These are phyloP conservation scores for Lentinula aciculospora DNA, from an alignment of 768 basidiomycete genomes.

Conservation along the genomic window DNA sequence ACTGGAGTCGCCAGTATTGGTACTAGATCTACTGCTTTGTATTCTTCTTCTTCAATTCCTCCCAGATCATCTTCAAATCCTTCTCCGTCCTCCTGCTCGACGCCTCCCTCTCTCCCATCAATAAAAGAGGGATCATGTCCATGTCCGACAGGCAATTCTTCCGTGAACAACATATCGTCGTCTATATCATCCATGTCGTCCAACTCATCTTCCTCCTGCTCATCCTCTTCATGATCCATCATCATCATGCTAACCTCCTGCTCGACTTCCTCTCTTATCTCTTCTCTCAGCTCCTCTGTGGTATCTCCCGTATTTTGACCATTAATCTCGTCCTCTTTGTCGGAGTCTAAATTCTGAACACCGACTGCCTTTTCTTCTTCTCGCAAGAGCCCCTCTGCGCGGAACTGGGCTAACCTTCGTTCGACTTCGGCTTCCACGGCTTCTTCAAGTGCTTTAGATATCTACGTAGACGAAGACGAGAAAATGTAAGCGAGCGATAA, in stretches of 20 bases:
- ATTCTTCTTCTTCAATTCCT: neutral
- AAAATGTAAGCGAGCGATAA: neutral
- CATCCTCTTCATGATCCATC: neutral
- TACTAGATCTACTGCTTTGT: neutral
- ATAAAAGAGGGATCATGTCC: neutral
- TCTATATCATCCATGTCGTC: neutral
- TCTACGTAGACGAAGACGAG: neutral
- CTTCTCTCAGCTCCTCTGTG: neutral
- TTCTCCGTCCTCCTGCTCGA: too few species aligned
- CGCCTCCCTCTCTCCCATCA: too few species aligned
- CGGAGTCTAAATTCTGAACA: too few species aligned
- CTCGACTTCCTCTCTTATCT: neutral
- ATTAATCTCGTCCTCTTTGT: neutral
- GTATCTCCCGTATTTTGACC: neutral
- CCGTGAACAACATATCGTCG: neutral
- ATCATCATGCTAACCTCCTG: neutral
- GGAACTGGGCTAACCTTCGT: neutral
- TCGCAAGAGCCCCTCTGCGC: neutral
- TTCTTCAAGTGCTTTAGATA: conserved; percentile 1
- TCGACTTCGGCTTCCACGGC: neutral
- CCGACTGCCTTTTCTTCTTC: neutral
- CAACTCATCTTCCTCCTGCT: neutral
- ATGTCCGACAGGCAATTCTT: neutral
- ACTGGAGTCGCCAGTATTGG: neutral
- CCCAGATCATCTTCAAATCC: neutral